Evolutionary conservation across 305 asterid genomes (phyloP).

Genomic region (Fraxinus dipetala): DNA sequence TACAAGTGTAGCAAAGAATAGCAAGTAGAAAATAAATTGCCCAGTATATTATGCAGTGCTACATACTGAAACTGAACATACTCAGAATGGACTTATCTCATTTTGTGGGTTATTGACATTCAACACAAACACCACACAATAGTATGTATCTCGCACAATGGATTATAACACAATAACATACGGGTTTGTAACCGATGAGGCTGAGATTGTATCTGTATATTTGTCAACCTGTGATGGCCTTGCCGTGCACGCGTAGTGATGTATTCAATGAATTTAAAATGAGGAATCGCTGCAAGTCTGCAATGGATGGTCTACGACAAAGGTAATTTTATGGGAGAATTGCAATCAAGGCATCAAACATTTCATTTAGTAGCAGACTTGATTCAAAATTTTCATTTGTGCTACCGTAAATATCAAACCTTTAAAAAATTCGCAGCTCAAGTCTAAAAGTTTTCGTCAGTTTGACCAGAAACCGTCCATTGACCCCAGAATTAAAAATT

Average conservation of each 20-base stretch:
- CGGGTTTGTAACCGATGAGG: not conserved
- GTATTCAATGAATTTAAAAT: not conserved
- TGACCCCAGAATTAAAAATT: too few species aligned
- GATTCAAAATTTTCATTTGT: too few species aligned
- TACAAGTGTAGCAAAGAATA: not conserved
- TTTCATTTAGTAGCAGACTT: too few species aligned
- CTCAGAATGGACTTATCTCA: not conserved
- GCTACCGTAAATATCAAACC: too few species aligned
- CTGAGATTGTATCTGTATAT: not conserved
- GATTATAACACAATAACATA: not conserved
- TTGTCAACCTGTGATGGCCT: not conserved
- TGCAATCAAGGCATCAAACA: too few species aligned
- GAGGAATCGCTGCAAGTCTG: not conserved
- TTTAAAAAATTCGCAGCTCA: too few species aligned
- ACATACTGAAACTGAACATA: not conserved
- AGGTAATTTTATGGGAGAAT: too few species aligned
- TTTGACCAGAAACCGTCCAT: too few species aligned
- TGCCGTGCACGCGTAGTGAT: not conserved
- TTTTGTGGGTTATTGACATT: not conserved
- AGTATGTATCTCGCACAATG: slow-evolving; percentile 1
- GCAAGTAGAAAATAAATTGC: not conserved
- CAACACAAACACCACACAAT: slow-evolving; percentile 3
- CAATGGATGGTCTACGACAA: not conserved
- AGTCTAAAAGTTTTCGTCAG: too few species aligned
- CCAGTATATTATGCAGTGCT: not conserved